Evolutionary conservation across 139 green algal genomes (phyloP), one percentile per base, ranked within the genome.

Genomic region (Micractinium sp.): DNA sequence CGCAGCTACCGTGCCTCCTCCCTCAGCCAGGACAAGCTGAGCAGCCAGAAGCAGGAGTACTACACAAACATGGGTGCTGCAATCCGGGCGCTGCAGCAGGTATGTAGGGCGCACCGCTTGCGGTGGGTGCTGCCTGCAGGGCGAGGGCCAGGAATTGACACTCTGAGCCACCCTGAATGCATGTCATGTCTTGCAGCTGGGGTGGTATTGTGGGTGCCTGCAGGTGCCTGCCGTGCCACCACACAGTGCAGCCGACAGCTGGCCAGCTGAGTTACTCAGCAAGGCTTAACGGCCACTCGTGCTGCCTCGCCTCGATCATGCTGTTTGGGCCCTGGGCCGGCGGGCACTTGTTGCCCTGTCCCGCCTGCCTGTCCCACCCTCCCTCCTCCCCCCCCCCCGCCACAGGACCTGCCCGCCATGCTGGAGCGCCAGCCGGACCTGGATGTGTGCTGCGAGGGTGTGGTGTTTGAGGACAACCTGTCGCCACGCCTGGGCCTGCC

Each of bases 381-480:
- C 39, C 78, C 39, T 39, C 15, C 29, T 47, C 39, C 38, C 1
- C 78, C 16, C 33, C 23, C 20, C 33, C 23, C 7, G 1, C 81
- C 13, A 27, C 83, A 87, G 83, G 83, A 87, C 83, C 67, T 87
- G 36, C 83, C 83, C 0, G 67, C 83, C 22, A 3, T 87, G 38
- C 83, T 87, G 83, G 66, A 87, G 66, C 83, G 67, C 35, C 25
- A 63, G 27, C 83, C 83, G 1, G 66, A 87, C 67, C 67, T 87
- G 23, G 20, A 13, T 0, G 14, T 69, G 22, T 87, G 19, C 29
- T 15, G 14, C 36, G 67, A 87, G 38, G 23, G 39, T 4, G 83
- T 87, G 27, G 31, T 80, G 38, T 87, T 87, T 87, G 83, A 80
- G 38, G 83, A 87, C 83, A 38, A 38, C 12, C 38, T 87, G 38